Percentiles rank a stretch among this genome's conserved stretches.
Conservation (phyloP, 73 alveolate species). For the Breviolum minutum region DNA sequence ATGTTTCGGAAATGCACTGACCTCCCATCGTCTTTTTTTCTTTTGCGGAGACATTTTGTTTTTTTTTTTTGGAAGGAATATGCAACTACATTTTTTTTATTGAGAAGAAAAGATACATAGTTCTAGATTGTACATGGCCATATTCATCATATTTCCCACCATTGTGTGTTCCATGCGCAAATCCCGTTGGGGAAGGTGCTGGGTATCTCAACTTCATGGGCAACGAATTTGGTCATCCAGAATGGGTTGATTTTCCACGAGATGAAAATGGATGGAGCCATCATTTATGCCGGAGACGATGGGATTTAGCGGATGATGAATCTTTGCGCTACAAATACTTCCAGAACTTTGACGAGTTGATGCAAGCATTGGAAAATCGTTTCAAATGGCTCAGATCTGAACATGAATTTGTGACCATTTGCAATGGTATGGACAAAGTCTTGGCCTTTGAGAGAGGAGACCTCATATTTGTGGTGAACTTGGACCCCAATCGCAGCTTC, state of each 20-base stretch:
- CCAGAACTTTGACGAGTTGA: constrained; percentile 97
- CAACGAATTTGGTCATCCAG: constrained; percentile 99
- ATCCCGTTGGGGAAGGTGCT: no score
- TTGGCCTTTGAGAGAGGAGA: constrained; percentile 98
- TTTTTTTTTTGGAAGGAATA: no score
- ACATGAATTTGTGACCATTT: constrained; percentile 97
- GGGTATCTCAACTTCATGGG: constrained; percentile 99
- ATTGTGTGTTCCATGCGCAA: no score
- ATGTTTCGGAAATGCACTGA: not conserved
- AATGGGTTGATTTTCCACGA: constrained; percentile 99
- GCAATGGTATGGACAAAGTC: constrained; percentile 98
- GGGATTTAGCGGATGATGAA: constrained; percentile 99
- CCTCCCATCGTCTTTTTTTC: no score
- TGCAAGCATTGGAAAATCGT: constrained; percentile 96
- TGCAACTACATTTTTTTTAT: no score
- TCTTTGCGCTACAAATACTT: constrained; percentile 97
- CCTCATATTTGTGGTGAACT: constrained; percentile 97
- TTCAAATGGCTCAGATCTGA: constrained; percentile 97
- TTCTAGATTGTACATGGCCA: not conserved
- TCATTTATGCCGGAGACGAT: constrained; percentile 98
- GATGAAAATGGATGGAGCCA: constrained; percentile 99
- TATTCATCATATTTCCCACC: not conserved
- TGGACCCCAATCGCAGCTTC: constrained; percentile 75
- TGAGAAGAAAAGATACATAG: no score
- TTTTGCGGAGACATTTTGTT: no score